These are phyloP conservation scores for Backusella luteola DNA, from an alignment of 192 early-diverging fungal genomes.

Conservation along the genomic window DNA sequence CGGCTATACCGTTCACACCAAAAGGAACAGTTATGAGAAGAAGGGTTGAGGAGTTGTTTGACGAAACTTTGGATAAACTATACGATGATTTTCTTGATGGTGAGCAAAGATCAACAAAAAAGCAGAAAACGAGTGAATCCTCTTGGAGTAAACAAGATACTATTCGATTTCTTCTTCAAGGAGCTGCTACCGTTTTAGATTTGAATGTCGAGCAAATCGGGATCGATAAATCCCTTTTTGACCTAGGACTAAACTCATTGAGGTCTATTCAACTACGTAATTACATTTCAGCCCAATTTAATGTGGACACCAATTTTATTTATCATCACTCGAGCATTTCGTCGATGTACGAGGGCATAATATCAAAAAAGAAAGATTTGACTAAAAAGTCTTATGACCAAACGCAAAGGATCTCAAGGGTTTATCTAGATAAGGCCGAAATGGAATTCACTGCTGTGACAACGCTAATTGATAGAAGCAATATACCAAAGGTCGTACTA, in stretches of 20 bases:
- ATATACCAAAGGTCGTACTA: constrained; percentile 19
- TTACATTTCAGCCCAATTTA: background rate
- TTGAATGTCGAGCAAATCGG: background rate
- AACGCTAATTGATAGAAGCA: background rate
- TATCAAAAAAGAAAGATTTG: too few relatives aligned
- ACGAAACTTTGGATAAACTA: constrained; percentile 48
- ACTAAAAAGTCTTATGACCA: background rate
- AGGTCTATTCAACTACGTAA: constrained; percentile 22
- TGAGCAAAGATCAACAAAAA: background rate
- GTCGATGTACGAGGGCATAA: background rate
- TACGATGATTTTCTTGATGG: constrained; percentile 44
- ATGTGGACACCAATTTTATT: constrained; percentile 25
- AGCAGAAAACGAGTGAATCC: background rate
- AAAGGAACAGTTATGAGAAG: constrained; percentile 32
- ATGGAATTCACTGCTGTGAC: constrained; percentile 1
- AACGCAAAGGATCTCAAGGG: background rate
- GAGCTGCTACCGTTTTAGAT: background rate
- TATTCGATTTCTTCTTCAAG: background rate
- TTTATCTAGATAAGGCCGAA: constrained; percentile 15
- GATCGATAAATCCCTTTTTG: constrained; percentile 24
- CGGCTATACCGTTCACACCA: constrained; percentile 13
- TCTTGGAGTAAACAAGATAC: background rate
- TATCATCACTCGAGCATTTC: constrained; percentile 22
- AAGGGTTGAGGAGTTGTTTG: constrained; percentile 48
- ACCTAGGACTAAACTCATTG: constrained; percentile 30